Base-by-base conservation (phyloP, 768 basidiomycete genomes). In the Peribolospora kevripleyi region DNA sequence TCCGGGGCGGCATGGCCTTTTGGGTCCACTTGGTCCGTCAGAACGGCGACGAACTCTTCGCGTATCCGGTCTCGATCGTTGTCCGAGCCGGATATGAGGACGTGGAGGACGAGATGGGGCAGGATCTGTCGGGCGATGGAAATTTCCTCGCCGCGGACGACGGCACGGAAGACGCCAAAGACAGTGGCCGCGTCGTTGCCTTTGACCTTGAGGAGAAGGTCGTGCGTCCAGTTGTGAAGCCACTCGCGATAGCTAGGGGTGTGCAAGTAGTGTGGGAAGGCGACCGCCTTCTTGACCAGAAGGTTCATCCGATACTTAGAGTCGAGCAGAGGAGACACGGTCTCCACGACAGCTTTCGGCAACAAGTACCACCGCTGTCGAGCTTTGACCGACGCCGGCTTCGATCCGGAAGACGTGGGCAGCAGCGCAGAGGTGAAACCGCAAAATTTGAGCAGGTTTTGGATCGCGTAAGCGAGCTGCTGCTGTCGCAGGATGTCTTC, bases 401-500 rank as follows among this genome's bases (percentile, higher is more conserved):
- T 45, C 36, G 47, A 36, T 3, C 45, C 46, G 2, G 25, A 3
- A 0, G 40, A 14, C 3, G 39, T 1, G 3, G 74, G 67, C 1
- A 73, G 71, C 11, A 90, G 73, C n/a, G 77, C 75, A 2, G 78
- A 72, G 0, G 79, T 80, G 66, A 97, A 95, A 40, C 78, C 77
- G 67, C 90, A 95, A 64, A 86, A 83, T 53, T 74, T 75, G 13
- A 91, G 69, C 41, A 98, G 71, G 61, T 95, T 83, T 69, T 98
- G 91, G 45, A 98, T 87, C 8, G 80, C 81, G 65, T 77, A 93
- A 0, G 85, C 88, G 13, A 97, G 75, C 60, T 82, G 78, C 48
- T 74, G 80, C 65, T 97, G 93, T 61, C 91, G 86, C 59, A 76
- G 78, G 63, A 90, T 82, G 62, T 97, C 91, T 65, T 87, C 91